Percentiles rank a stretch among this genome's conserved stretches.
phyloP scores from a whole-genome alignment of 768 basidiomycete species.

The Candolleomyces aberdarensis region DNA sequence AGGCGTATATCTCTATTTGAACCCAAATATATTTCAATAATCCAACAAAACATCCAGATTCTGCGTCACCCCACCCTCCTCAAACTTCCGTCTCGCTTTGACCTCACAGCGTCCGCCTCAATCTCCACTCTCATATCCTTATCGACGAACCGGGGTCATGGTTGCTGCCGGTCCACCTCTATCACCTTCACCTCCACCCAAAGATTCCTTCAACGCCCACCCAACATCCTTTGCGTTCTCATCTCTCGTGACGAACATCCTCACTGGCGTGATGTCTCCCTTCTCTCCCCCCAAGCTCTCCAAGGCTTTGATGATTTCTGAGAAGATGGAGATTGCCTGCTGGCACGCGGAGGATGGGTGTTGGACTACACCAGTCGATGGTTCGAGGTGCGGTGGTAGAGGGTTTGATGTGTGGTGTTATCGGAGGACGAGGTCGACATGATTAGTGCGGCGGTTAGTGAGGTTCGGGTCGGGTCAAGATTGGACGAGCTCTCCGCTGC shows the following conservation, averaged over 20 bases:
- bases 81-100: no score
- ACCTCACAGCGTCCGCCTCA: constrained; percentile 47
- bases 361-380: background rate
- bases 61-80: background rate
- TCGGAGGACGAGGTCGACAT: background rate
- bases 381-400: constrained; percentile 33
- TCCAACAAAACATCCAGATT: background rate
- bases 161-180: constrained; percentile 44
- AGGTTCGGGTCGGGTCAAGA: background rate
- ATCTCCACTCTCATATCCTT: constrained; percentile 53
- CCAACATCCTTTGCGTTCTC: constrained; percentile 38
- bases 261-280: constrained; percentile 42
- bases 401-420: background rate
- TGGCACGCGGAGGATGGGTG: constrained; percentile 30
- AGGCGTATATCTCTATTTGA: background rate
- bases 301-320: constrained; percentile 41
- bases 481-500: no score
- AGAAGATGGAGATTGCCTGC: constrained; percentile 42
- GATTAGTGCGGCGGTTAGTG: background rate
- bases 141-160: constrained; percentile 47
- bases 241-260: constrained; percentile 46
- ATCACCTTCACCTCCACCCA: constrained; percentile 27
- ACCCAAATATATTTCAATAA: no score
- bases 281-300: constrained; percentile 40
- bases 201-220: constrained; percentile 36